Base-by-base conservation (phyloP, 83 land plant genomes). In the Isoetes engelmannii region DNA sequence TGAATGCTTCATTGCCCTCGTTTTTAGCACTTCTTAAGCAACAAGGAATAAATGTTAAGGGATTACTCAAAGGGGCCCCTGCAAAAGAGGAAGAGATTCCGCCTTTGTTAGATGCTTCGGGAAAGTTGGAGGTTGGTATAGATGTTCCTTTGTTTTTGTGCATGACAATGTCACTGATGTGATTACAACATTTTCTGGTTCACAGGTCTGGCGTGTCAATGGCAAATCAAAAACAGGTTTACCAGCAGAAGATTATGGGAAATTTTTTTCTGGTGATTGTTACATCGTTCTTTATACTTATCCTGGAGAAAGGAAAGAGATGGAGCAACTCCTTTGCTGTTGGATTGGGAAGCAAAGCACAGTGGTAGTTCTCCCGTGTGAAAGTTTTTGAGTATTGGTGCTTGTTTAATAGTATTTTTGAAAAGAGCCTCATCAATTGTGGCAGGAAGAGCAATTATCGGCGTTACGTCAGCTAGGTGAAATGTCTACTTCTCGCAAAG, bases 41-140 rank as follows among this genome's bases (percentile, higher is more conserved):
- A 60, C 97, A 91, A 77, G 99, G 99, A 28, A 84, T 86, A 48
- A 85, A 86, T 79, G 79, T 85, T 47, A 91, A 90, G 68, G 97
- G 89, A 45, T 63, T 78, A 13, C 55, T 77, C 15, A 91, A 95
- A 70, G 78, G 75, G 68, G 60, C 89, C 72, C 86, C n/a, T 4
- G 18, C 89, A 47, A 71, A 71, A 54, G 83, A 82, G 69, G 99
- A 91, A 78, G 97, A 95, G 68, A 78, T 82, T 45, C 97, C 97
- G 54, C 83, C 89, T 48, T 80, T 95, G 78, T 86, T 89, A 57
- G 87, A 86, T 69, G 73, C 70, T 6, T 82, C 79, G 79, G 99
- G 97, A 47, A 95, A 85, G 48, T 57, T 86, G 66, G 87, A 95
- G 99, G 99, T 95, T 59, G 44, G 13, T 48, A 6, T 58, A 42